Evolutionary conservation across 495 filamentous ascomycete species (phyloP), one percentile per base, ranked within the genome.

Genomic region (Penicillium antarcticum): DNA sequence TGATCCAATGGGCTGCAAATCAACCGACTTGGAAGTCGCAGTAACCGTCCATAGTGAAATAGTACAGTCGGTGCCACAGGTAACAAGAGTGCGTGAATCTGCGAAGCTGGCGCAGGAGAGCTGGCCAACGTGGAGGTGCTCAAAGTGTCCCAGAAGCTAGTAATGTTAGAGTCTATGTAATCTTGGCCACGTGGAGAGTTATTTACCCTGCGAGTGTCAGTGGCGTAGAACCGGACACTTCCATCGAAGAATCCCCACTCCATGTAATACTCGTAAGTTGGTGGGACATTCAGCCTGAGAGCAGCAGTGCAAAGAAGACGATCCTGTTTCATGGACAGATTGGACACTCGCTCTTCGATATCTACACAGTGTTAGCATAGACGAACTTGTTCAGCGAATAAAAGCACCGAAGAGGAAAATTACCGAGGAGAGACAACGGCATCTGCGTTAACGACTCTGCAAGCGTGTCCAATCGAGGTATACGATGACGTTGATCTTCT

Each of bases 231-330:
- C 9, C 94, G 84, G 6, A 97, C 81, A 60, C 88, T 91, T 55
- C 87, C 89, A 72, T 98, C 94, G 6, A 90, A 86, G 63, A 94
- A 97, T 1, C 91, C 94, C 94, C 92, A 97, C 68, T 97, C 91
- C 67, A 98, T 80, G 55, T 87, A 96, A 57, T 91, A 89, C 62
- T 97, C 92, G 54, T 88, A 92, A 26, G 72, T 71, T 4, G 95
- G 92, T 1, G 91, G 89, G 12, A 97, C 85, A 57, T 96, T 92
- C 31, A 96, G 75, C 34, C 89, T 75, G 63, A 92, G 87, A 4
- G 89, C 78, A 26, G 87, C 84, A n/a, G 90, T 85, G 56, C 87
- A 94, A 36, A 98, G 75, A 9, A 98, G 71, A 23, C 88, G 86
- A 55, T 97, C 94, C 11, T 87, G 77, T 58, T 89, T 95, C 70